Base-by-base conservation (phyloP, 768 basidiomycete species). In the Tephrocybe rancida region DNA sequence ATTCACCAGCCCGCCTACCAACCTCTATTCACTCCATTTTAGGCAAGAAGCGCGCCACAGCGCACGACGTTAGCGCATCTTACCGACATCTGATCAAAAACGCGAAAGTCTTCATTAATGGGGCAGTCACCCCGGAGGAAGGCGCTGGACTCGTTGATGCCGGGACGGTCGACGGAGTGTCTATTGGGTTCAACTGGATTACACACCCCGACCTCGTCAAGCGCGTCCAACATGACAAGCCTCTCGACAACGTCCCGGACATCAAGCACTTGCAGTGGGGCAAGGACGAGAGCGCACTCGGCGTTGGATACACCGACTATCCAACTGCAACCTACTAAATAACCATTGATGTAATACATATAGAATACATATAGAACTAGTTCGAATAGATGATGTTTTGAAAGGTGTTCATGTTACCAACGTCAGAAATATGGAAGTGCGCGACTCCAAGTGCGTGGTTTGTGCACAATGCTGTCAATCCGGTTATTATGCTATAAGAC, bases 141-240 rank as follows among this genome's bases (percentile, higher is more conserved):
- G 75, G 73, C 1, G 70, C 70, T 11, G 44, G 59, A 41, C 67
- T 77, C 18, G 58, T 79, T 19, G 47, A 65, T 1, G 57, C 61
- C 2, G 68, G 71, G 1, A 69, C 72, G 34, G 62, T 70, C 19
- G 74, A 76, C 44, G 76, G 65, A 1, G 65, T 73, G 7, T 61
- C 66, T 44, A 70, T 78, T 42, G 76, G 77, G 3, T 57, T 70
- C 50, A 56, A 63, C 44, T 75, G 63, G 59, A 67, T 77, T 37
- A 63, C 67, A 4, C 76, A 79, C 50, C 74, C 77, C 0, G 77
- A 78, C 56, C 55, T 78, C 16, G 69, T 60, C 42, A 70, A 71
- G 57, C 70, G 75, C 16, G 60, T 75, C 11, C 32, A 64, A 50
- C 57, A 67, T 24, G 72, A 68, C 8, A 71, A 69, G 56, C 62